Conservation (phyloP, 805 yeast species). For the Maudiozyma serrabonitensis region DNA sequence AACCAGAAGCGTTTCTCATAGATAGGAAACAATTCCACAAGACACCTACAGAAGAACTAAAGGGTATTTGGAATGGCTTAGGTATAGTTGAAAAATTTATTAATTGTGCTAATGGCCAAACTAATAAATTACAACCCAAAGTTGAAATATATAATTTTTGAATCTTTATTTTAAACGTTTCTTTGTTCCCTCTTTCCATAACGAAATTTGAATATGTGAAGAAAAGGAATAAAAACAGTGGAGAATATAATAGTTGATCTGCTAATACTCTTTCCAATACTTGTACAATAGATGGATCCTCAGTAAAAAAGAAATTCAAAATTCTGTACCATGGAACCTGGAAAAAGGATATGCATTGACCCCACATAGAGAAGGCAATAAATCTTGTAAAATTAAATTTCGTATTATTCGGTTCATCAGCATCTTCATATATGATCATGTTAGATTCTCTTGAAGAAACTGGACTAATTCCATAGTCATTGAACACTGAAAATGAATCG, state of each 20-base stretch:
- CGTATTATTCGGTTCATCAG: not conserved
- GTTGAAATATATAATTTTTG: constrained; percentile 59
- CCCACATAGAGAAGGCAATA: constrained; percentile 80
- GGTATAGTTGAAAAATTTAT: constrained; percentile 66
- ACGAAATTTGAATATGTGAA: constrained; percentile 77
- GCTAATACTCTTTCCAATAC: constrained; percentile 80
- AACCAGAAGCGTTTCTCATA: constrained; percentile 52
- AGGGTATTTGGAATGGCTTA: constrained; percentile 74
- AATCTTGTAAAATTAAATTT: constrained; percentile 59
- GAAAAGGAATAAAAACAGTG: constrained; percentile 69
- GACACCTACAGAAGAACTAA: constrained; percentile 77
- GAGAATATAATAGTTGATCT: constrained; percentile 86
- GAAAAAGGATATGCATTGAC: constrained; percentile 67
- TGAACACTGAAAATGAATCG: constrained; percentile 20
- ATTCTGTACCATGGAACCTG: constrained; percentile 87
- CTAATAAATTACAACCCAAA: constrained; percentile 52
- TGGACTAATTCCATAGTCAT: constrained; percentile 20
- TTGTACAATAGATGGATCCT: constrained; percentile 75
- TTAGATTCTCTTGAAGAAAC: constrained; percentile 1
- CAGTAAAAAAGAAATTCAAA: constrained; percentile 65
- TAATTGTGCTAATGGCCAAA: constrained; percentile 81
- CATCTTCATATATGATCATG: not conserved
- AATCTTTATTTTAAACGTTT: constrained; percentile 55
- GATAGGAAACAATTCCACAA: constrained; percentile 92
- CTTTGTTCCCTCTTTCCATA: constrained; percentile 62